These are phyloP conservation scores for Geotrichum ghanense DNA, from an alignment of 805 yeast species.

Conservation along the genomic window DNA sequence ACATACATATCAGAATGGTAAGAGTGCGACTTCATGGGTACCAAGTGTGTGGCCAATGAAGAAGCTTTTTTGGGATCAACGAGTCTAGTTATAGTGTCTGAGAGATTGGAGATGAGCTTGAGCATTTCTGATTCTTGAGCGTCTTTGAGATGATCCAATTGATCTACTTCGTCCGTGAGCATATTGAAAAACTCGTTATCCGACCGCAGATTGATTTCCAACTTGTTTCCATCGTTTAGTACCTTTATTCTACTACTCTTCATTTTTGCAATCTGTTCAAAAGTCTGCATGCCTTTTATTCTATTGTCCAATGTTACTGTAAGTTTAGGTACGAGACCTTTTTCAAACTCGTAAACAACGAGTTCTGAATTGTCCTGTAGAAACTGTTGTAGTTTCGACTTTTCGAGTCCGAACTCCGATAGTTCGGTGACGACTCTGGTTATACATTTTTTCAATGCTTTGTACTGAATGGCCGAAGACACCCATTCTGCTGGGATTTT, in stretches of 20 bases:
- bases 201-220: constrained; percentile 36
- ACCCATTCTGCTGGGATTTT: constrained; percentile 60
- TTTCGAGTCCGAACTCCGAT: constrained; percentile 43
- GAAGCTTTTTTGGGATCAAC: constrained; percentile 12
- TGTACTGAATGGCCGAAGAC: constrained; percentile 58
- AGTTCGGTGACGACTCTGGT: constrained; percentile 55
- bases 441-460: constrained; percentile 56
- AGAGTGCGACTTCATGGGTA: constrained; percentile 32
- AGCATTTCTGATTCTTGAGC: constrained; percentile 29
- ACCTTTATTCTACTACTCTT: constrained; percentile 4
- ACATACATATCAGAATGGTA: constrained; percentile 45
- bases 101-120: not conserved
- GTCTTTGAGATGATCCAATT: constrained; percentile 32
- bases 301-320: constrained; percentile 14
- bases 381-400: constrained; percentile 26
- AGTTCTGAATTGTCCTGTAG: constrained; percentile 11
- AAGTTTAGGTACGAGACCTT: constrained; percentile 17
- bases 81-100: not conserved
- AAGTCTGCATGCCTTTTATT: constrained; percentile 4
- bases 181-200: constrained; percentile 51
- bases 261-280: constrained; percentile 4
- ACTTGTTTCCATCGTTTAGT: constrained; percentile 4
- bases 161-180: constrained; percentile 42
- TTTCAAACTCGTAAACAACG: constrained; percentile 15
- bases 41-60: constrained; percentile 27